Evolutionary conservation across 306 rosid species (phyloP).

Genomic region (Dryas alaskensis): DNA sequence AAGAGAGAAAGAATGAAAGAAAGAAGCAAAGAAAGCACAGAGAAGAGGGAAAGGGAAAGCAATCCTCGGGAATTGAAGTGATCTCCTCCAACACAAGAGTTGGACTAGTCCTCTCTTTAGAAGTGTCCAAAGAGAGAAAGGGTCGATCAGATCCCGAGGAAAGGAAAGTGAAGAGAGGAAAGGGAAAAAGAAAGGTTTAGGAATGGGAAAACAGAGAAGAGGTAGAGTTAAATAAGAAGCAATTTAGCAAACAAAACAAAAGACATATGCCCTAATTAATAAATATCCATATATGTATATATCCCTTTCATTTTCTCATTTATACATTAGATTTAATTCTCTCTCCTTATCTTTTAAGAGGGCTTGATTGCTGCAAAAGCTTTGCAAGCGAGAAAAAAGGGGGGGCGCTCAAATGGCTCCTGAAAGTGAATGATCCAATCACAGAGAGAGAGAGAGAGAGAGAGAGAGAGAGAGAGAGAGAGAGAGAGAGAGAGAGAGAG

Average conservation of each 20-base stretch:
- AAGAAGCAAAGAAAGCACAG: conserved; percentile 18
- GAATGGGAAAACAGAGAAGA: conserved; percentile 51
- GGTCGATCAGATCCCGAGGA: conserved; percentile 64
- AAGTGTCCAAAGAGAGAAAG: conserved; percentile 15
- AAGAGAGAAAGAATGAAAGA: conserved; percentile 19
- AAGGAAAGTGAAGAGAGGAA: conserved; percentile 24
- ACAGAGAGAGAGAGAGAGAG: conserved; percentile 8
- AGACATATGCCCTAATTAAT: conserved; percentile 51
- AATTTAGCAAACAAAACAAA: conserved; percentile 23
- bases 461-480: conserved; percentile 28
- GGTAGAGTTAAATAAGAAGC: conserved; percentile 54
- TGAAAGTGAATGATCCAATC: background rate
- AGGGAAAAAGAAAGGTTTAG: conserved; percentile 6
- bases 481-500: conserved; percentile 28
- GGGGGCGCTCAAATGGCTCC: conserved; percentile 68
- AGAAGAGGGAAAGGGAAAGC: conserved; percentile 24
- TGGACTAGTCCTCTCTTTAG: background rate
- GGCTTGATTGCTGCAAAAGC: conserved; percentile 91
- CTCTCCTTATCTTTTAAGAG: conserved; percentile 57
- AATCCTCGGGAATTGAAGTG: conserved; percentile 60
- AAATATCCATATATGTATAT: conserved; percentile 7
- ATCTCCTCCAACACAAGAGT: background rate
- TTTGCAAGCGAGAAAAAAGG: conserved; percentile 40
- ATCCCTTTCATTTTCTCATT: conserved; percentile 24
- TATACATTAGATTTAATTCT: conserved; percentile 25